Evolutionary conservation across 306 rosid species (phyloP).

Genomic region (Ammopiptanthus mongolicus): DNA sequence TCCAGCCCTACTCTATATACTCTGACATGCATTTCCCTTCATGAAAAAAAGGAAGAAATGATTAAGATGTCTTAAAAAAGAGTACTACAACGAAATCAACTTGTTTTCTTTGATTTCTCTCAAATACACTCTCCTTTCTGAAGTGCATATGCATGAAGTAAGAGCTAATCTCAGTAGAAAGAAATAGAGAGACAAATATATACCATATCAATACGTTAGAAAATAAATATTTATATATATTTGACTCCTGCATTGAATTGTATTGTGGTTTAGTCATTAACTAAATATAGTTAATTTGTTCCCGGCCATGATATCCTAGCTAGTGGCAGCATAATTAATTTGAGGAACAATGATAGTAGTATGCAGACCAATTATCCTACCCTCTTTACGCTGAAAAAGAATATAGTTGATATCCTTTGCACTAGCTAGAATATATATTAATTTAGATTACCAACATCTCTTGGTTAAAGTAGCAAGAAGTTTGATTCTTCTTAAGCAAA

Average conservation of each 20-base stretch:
- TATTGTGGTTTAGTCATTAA: not conserved
- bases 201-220: not conserved
- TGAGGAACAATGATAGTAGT: not conserved
- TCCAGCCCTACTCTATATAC: too few species aligned
- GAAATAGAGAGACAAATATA: not conserved
- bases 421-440: too few species aligned
- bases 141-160: not conserved
- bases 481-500: too few species aligned
- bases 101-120: not conserved
- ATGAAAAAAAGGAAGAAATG: not conserved
- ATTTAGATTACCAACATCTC: too few species aligned
- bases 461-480: too few species aligned
- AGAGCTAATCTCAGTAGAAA: not conserved
- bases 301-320: not conserved
- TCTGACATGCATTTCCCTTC: too few species aligned
- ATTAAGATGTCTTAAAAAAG: not conserved
- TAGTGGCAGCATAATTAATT: not conserved
- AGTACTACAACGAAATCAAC: not conserved
- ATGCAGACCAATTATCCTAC: not conserved
- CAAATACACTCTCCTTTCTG: not conserved
- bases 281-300: not conserved
- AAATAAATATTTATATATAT: too few species aligned
- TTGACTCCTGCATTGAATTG: not conserved
- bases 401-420: not conserved
- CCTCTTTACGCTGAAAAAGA: not conserved